A percentile compares a stretch with the other conserved stretches of the same genome.
Evolutionary conservation across 202 grass and related monocot species (phyloP).

Genomic region (Zizania palustris): DNA sequence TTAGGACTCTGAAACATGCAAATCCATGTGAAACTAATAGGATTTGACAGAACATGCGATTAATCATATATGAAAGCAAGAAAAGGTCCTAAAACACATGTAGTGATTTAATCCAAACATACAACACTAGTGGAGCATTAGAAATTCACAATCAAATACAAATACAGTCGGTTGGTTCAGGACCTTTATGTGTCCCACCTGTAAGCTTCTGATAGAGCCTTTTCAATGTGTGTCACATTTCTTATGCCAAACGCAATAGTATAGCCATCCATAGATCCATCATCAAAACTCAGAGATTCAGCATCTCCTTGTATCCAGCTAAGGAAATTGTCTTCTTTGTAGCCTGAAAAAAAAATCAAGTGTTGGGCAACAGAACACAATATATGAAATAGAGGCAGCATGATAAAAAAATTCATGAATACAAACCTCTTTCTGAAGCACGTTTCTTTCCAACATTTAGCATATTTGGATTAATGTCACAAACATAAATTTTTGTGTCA

Average conservation of each 20-base stretch:
- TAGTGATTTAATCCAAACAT: not conserved
- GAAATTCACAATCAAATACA: not conserved
- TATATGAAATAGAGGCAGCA: slow-evolving; percentile 20
- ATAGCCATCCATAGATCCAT: slow-evolving; percentile 91
- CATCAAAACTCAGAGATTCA: slow-evolving; percentile 84
- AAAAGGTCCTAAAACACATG: not conserved
- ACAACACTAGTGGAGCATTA: too few relatives aligned
- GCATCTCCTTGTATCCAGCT: slow-evolving; percentile 88
- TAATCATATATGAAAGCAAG: not conserved
- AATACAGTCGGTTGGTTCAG: not conserved
- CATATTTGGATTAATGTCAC: slow-evolving; percentile 96
- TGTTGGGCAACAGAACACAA: slow-evolving; percentile 20
- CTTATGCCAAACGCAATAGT: slow-evolving; percentile 94
- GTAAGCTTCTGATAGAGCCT: slow-evolving; percentile 79
- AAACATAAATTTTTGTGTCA: slow-evolving; percentile 82
- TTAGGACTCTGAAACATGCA: slow-evolving; percentile 71
- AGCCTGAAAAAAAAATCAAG: slow-evolving; percentile 48
- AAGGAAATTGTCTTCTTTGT: slow-evolving; percentile 57
- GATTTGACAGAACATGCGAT: not conserved
- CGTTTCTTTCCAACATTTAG: slow-evolving; percentile 86
- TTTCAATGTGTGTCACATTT: slow-evolving; percentile 96
- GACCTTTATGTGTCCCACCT: slow-evolving; percentile 48
- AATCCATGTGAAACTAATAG: slow-evolving; percentile 38
- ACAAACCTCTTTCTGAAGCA: slow-evolving; percentile 70
- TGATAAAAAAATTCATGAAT: not conserved